Base-by-base conservation (phyloP, 225 moss, liverwort and hornwort genomes). In the Lunularia cruciata region DNA sequence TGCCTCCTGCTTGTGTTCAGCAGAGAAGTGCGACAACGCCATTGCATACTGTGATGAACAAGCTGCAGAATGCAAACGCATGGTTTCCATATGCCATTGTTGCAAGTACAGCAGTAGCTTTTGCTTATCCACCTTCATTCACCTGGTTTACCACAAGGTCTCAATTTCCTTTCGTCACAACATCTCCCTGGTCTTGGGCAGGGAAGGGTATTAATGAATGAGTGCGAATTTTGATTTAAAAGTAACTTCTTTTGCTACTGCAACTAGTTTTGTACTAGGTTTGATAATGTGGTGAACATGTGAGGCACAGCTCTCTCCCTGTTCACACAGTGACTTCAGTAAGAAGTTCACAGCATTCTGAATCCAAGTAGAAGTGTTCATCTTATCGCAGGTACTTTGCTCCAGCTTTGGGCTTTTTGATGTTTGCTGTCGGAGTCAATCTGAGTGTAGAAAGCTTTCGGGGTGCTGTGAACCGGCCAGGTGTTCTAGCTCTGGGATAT, bases 361-460 rank as follows among this genome's bases (percentile, higher is more conserved):
- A n/a, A n/a, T n/a, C n/a, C n/a, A n/a, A n/a, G 31, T n/a, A 61
- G 8, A 9, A 36, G 7, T 37, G 13, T 33, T 4, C 0, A 32
- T 5, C 16, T 19, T 63, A 35, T 47, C 20, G 69, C 83, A 96
- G 95, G 83, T 96, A 87, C 56, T 96, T 88, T 84, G 88, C 92
- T 5, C 92, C 92, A 39, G 90, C 90, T 13, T 77, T 96, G 46
- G 92, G 95, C 0, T 92, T 92, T 63, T 73, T 96, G 45, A 96
- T 90, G 90, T 96, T 96, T 77, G 88, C 92, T 12, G 95, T 96
- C 43, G 95, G 95, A 10, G 83, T 96, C 14, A 96, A 92, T 76
- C 76, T 96, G 60, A 96, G 87, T 77, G 68, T 86, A 36, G 76
- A 83, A 55, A 81, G 90, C 59, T 96, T 96, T 67, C 83, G 78